Base-by-base conservation (phyloP, 352 stramenopile species). In the Pythium phragmiticola region DNA sequence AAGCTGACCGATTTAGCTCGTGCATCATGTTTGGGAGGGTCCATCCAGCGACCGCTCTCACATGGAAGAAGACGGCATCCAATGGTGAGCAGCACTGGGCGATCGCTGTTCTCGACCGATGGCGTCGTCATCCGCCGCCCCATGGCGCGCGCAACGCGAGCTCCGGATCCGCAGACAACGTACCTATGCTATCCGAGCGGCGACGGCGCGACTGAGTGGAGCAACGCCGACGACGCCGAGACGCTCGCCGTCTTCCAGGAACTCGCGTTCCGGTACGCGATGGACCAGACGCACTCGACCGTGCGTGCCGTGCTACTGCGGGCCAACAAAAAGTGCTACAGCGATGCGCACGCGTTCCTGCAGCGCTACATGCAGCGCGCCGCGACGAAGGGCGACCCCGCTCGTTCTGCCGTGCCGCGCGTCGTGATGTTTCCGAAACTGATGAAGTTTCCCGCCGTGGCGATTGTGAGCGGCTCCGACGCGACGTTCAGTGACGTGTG, bases 401-500 rank as follows among this genome's bases (percentile, higher is more conserved):
- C 7, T 8, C 17, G 13, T 46, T 17, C 39, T 7, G 21, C 39
- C 53, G 30, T 65, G 53, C 26, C 28, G 23, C 46, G 57, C 52
- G 56, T 57, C 53, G 46, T 65, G 45, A 2, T 61, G 50, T 33
- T 70, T 70, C 57, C 37, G 42, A 41, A 66, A 69, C 37, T 73
- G 39, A 60, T 50, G 42, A 68, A 69, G 47, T 42, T 74, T 45
- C 71, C 23, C 17, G 65, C 7, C 64, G 86, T 79, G 16, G 79
- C 77, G 12, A 72, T 95, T 17, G 79, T 93, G 30, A 74, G 82
- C 36, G 86, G 86, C 5, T 79, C 78, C 0, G 86, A 95, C 49
- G 84, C 81, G 13, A 87, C 82, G 28, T 86, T 84, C 28, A 90
- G 80, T 57, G 82, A 90, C 34, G 68, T 93, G 51, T 95, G 86